Evolutionary conservation across 495 filamentous ascomycete species (phyloP).

Genomic region (Lindgomyces ingoldianus): DNA sequence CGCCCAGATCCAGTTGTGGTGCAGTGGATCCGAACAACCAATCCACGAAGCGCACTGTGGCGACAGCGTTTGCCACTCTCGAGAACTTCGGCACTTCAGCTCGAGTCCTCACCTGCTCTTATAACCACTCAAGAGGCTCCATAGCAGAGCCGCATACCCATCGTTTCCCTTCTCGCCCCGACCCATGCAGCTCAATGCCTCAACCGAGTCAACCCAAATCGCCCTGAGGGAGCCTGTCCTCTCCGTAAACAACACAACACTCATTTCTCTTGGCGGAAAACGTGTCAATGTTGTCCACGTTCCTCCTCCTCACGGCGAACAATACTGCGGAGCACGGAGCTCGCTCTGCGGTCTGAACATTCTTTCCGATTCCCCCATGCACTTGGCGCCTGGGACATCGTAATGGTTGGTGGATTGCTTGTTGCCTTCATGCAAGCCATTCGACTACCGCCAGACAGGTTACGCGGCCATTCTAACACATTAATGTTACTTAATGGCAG

Average conservation of each 20-base stretch:
- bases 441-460: conserved; percentile 15
- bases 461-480: conserved; percentile 14
- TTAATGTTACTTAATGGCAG: conserved; percentile 24
- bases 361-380: conserved; percentile 6
- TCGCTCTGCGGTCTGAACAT: conserved; percentile 3
- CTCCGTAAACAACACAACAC: not conserved
- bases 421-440: conserved; percentile 25
- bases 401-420: conserved; percentile 22
- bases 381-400: not conserved
- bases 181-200: not conserved
- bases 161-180: conserved; percentile 11
- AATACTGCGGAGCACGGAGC: not conserved
- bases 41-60: conserved; percentile 15
- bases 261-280: conserved; percentile 6
- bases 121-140: conserved; percentile 4
- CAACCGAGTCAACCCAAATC: not conserved
- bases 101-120: conserved; percentile 23
- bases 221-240: not conserved
- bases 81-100: conserved; percentile 18
- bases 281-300: conserved; percentile 10
- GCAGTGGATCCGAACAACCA: conserved; percentile 1
- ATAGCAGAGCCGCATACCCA: conserved; percentile 31
- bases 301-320: not conserved
- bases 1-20: not conserved
- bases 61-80: not conserved